phyloP scores from a whole-genome alignment of 192 early-diverging fungal genomes.

The Coemansia reversa region DNA sequence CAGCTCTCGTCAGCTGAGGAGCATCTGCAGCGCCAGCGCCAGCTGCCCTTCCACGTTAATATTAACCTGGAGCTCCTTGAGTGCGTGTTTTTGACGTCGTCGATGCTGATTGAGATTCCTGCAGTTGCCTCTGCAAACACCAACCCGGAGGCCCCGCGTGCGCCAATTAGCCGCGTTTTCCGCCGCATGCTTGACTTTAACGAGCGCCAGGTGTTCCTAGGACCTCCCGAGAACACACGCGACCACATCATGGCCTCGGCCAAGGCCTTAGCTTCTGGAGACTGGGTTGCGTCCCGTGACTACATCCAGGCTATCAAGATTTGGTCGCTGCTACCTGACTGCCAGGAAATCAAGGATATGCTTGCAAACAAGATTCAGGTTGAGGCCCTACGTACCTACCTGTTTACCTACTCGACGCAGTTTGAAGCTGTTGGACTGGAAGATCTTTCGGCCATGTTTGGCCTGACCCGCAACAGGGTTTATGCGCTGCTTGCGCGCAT shows the following conservation, averaged over 20 bases:
- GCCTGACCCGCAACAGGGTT: conserved; percentile 63
- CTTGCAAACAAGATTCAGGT: conserved; percentile 89
- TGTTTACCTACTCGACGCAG: conserved; percentile 89
- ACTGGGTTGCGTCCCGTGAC: conserved; percentile 89
- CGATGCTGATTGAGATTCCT: conserved; percentile 98
- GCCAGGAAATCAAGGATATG: conserved; percentile 88
- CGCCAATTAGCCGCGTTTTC: conserved; percentile 88
- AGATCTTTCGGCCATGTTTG: conserved; percentile 87
- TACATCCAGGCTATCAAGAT: conserved; percentile 90
- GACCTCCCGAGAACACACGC: conserved; percentile 97
- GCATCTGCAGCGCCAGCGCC: conserved; percentile 88
- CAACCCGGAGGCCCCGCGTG: conserved; percentile 61
- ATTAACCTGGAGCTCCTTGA: conserved; percentile 98
- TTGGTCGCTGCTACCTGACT: conserved; percentile 85
- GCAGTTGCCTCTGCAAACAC: conserved; percentile 78
- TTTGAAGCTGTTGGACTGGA: conserved; percentile 86
- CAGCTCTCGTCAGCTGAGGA: conserved; percentile 90
- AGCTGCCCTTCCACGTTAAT: conserved; percentile 99
- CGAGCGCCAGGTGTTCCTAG: conserved; percentile 93
- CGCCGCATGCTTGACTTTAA: conserved; percentile 91
- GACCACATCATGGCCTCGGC: conserved; percentile 98
- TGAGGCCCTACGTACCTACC: conserved; percentile 93
- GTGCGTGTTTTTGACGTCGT: conserved; percentile 92
- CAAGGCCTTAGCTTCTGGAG: conserved; percentile 84
- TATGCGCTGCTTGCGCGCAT: conserved; percentile 84